Evolutionary conservation across 352 stramenopile species (phyloP).

Genomic region (Phytophthora sojae): DNA sequence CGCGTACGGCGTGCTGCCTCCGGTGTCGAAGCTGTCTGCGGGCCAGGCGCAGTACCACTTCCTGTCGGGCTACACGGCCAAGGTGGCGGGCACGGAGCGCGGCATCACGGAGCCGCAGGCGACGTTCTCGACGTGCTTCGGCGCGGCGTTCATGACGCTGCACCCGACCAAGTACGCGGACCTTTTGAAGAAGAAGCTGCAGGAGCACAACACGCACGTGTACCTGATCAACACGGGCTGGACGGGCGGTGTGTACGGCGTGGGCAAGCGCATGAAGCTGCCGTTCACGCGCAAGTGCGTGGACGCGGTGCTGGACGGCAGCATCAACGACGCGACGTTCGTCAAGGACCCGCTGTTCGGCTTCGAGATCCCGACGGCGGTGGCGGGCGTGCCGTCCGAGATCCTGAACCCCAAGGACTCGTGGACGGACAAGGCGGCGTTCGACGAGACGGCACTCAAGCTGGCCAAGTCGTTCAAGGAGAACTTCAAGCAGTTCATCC

Average conservation of each 20-base stretch:
- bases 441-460: slow-evolving; percentile 78
- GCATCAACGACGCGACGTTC: slow-evolving; percentile 70
- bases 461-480: slow-evolving; percentile 80
- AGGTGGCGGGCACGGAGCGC: slow-evolving; percentile 98
- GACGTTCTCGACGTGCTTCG: slow-evolving; percentile 98
- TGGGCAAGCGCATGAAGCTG: slow-evolving; percentile 98
- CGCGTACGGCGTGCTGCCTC: slow-evolving; percentile 97
- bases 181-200: slow-evolving; percentile 96
- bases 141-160: slow-evolving; percentile 97
- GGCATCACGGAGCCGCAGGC: slow-evolving; percentile 96
- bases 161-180: slow-evolving; percentile 98
- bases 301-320: slow-evolving; percentile 75
- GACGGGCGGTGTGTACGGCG: slow-evolving; percentile 95
- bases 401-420: slow-evolving; percentile 81
- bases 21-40: slow-evolving; percentile 94
- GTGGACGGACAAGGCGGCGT: slow-evolving; percentile 84
- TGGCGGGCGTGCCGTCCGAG: slow-evolving; percentile 76
- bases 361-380: slow-evolving; percentile 68
- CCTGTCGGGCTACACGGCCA: slow-evolving; percentile 98
- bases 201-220: slow-evolving; percentile 93
- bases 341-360: slow-evolving; percentile 78
- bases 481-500: slow-evolving; percentile 89
- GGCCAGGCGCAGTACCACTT: slow-evolving; percentile 99
- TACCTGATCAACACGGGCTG: slow-evolving; percentile 99
- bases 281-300: slow-evolving; percentile 81